Evolutionary conservation across 148 eudicot species (phyloP).

Genomic region (Fallopia convolvulus): DNA sequence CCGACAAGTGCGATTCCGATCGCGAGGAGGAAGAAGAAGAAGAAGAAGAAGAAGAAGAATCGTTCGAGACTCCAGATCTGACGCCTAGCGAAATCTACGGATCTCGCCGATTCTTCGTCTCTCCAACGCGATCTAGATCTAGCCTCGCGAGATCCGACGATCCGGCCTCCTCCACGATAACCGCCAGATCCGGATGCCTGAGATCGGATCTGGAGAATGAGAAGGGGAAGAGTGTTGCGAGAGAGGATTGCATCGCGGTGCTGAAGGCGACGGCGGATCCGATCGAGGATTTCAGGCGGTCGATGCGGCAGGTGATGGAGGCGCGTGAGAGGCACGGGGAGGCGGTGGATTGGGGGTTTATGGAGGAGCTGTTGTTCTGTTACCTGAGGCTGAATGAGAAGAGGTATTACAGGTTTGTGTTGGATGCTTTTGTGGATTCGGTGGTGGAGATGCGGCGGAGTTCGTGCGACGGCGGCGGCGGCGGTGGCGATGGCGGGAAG

Average conservation of each 20-base stretch:
- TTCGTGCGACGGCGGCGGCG: background rate
- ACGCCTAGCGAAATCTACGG: background rate
- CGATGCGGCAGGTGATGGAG: conserved; percentile 64
- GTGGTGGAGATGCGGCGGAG: conserved; percentile 28
- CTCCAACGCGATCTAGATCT: background rate
- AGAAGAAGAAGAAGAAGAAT: background rate
- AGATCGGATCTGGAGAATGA: background rate
- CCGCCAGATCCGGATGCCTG: background rate
- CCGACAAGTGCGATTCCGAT: background rate
- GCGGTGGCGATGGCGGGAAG: background rate
- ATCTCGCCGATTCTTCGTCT: conserved; percentile 5
- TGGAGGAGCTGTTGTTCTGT: conserved; percentile 64
- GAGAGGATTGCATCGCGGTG: conserved; percentile 47
- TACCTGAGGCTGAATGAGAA: conserved; percentile 62
- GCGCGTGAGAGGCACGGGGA: conserved; percentile 29
- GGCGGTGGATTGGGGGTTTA: conserved; percentile 63
- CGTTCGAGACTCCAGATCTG: conserved; percentile 8
- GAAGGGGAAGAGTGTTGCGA: conserved; percentile 9
- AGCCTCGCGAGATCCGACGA: background rate
- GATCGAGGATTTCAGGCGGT: conserved; percentile 47
- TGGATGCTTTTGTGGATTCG: conserved; percentile 60
- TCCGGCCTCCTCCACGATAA: background rate
- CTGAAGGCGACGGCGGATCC: conserved; percentile 50
- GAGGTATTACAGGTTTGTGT: conserved; percentile 41
- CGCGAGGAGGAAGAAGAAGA: background rate